These are phyloP conservation scores for Talaromyces rugulosus DNA, from an alignment of 2,329 filamentous ascomycete genomes.

Conservation along the genomic window DNA sequence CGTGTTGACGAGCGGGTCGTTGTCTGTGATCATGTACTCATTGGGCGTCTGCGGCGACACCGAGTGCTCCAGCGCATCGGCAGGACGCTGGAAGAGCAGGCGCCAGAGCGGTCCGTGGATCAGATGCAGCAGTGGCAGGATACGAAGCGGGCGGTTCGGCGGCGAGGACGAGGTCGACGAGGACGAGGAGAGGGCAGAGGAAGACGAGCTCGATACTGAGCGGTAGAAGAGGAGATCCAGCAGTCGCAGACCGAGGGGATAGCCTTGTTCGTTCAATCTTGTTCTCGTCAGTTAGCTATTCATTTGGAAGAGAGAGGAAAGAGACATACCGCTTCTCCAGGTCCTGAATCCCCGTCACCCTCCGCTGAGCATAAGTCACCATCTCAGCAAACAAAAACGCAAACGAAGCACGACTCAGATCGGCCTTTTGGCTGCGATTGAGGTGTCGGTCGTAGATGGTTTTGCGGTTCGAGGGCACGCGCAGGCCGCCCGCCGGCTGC, in stretches of 20 bases:
- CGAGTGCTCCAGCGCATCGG: constrained; percentile 88
- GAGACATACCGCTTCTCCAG: constrained; percentile 72
- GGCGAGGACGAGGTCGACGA: constrained; percentile 66
- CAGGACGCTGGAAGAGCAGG: constrained; percentile 84
- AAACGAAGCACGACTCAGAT: constrained; percentile 90
- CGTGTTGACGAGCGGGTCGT: constrained; percentile 91
- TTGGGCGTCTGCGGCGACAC: constrained; percentile 76
- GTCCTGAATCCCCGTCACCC: constrained; percentile 89
- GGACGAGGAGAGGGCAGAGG: constrained; percentile 70
- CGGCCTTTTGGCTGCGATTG: constrained; percentile 81
- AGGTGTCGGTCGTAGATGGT: constrained; percentile 96
- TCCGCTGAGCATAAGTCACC: constrained; percentile 87
- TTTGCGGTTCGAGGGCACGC: constrained; percentile 88
- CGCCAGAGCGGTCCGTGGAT: constrained; percentile 91
- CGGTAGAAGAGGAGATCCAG: constrained; percentile 93
- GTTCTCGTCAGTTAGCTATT: constrained; percentile 47
- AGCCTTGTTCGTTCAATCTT: constrained; percentile 85
- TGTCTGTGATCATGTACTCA: constrained; percentile 99
- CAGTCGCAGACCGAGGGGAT: constrained; percentile 87
- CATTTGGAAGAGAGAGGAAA: background rate
- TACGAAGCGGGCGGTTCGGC: constrained; percentile 75
- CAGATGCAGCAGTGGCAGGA: constrained; percentile 89
- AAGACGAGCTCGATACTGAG: constrained; percentile 73
- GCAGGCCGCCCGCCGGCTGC: constrained; percentile 54
- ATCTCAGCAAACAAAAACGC: constrained; percentile 96